Evolutionary conservation across 805 yeast genomes (phyloP).

Genomic region (Saccharomycopsis sp.): DNA sequence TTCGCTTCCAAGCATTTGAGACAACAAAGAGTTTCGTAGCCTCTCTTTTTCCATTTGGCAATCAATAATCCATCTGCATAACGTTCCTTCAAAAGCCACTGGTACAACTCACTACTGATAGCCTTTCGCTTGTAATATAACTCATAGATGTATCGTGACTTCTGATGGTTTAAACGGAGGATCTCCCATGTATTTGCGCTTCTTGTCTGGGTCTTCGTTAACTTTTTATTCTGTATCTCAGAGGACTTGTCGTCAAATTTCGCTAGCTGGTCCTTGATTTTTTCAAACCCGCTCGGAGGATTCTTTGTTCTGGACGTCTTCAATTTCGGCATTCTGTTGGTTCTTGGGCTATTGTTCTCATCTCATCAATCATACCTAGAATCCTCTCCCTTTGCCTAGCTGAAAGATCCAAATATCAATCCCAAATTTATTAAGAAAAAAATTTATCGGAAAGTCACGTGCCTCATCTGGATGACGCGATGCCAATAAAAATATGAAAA

Average conservation of each 20-base stretch:
- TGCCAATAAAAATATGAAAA: not conserved
- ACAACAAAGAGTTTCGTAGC: slow-evolving; percentile 84
- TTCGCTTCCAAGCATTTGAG: slow-evolving; percentile 68
- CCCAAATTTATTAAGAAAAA: too few relatives aligned
- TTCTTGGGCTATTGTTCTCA: not conserved
- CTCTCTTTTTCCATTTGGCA: slow-evolving; percentile 80
- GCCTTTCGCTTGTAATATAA: slow-evolving; percentile 64
- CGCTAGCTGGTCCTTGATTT: slow-evolving; percentile 57
- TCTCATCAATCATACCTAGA: not conserved
- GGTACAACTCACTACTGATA: slow-evolving; percentile 61
- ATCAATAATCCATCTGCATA: slow-evolving; percentile 64
- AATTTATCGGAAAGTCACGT: not conserved
- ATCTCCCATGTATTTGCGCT: slow-evolving; percentile 65
- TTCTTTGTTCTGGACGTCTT: slow-evolving; percentile 36
- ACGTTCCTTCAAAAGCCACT: slow-evolving; percentile 62
- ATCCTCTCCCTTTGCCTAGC: not conserved
- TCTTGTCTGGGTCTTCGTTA: slow-evolving; percentile 40
- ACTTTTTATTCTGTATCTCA: slow-evolving; percentile 38
- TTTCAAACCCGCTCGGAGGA: slow-evolving; percentile 71
- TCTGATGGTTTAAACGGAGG: slow-evolving; percentile 62
- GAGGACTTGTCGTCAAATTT: slow-evolving; percentile 55
- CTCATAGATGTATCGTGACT: slow-evolving; percentile 69
- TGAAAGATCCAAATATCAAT: too few relatives aligned
- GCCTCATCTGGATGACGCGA: not conserved
- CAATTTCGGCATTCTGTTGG: slow-evolving; percentile 39